phyloP scores from a whole-genome alignment of 176 grass and related monocot species.

The Tuctoria greenei region DNA sequence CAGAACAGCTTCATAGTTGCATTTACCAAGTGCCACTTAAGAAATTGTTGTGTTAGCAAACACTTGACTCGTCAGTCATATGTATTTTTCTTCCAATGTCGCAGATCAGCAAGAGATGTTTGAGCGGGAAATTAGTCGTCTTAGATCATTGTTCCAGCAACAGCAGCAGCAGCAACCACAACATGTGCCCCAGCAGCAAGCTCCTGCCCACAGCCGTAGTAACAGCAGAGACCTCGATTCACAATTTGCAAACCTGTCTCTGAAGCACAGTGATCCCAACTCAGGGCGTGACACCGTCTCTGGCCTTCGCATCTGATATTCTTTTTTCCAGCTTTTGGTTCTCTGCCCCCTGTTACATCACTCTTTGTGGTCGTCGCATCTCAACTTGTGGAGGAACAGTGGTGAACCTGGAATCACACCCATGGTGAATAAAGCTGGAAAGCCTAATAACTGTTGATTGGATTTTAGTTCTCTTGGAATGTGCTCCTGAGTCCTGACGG shows the following conservation, averaged over 20 bases:
- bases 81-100: constrained; percentile 8
- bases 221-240: constrained; percentile 83
- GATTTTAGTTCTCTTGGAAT: constrained; percentile 45
- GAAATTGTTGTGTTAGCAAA: constrained; percentile 4
- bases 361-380: constrained; percentile 25
- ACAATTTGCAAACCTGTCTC: constrained; percentile 72
- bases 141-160: constrained; percentile 67
- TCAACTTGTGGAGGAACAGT: constrained; percentile 17
- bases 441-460: constrained; percentile 34
- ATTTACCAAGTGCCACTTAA: constrained; percentile 1
- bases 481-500: constrained; percentile 75
- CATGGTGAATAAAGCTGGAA: constrained; percentile 33
- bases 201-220: constrained; percentile 54
- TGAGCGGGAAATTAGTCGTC: constrained; percentile 72
- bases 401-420: constrained; percentile 36
- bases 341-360: constrained; percentile 26
- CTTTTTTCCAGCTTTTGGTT: constrained; percentile 28
- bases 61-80: neutral
- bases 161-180: constrained; percentile 57
- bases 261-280: constrained; percentile 68
- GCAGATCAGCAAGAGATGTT: constrained; percentile 95
- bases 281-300: constrained; percentile 43
- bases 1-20: neutral
- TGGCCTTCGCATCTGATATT: constrained; percentile 62
- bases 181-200: constrained; percentile 41